Evolutionary conservation across 805 yeast species (phyloP), one percentile per base, ranked within the genome.

Genomic region (Isabelozyma gotoi): DNA sequence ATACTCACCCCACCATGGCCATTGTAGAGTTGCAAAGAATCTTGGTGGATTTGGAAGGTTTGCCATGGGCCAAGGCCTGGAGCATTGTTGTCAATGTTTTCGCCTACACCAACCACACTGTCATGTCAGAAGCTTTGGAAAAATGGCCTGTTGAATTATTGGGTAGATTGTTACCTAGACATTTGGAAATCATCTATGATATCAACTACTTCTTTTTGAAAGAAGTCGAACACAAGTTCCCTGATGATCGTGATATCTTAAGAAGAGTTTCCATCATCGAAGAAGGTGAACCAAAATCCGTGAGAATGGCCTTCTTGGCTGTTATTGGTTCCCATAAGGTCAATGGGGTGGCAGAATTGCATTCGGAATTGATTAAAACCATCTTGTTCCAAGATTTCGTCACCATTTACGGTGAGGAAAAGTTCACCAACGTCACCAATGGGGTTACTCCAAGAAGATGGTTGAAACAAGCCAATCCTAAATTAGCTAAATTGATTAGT

Each of bases 391-490:
- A 84, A 63, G 97, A 91, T 67, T 90, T 90, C 61, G 97, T 90
- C 43, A 77, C 76, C 48, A 76, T 90, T 31, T 90, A 80, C 56
- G 97, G 97, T 39, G 58, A 75, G 17, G 88, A 87, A 49, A 88
- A 86, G 67, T 90, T 90, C 67, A 87, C 88, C 41, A 90, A 90
- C 57, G 96, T 90, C 48, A 90, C 97, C 39, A 90, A 90, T 65
- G 97, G 97, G 70, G 82, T 90, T 60, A 90, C 97, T 2, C 97
- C 97, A 55, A 82, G 97, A 76, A 84, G 97, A 70, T 90, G 97
- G 97, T 78, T 90, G 61, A 84, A 82, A 62, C 96, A 90, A 70
- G 96, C 97, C 40, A 91, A 90, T 65, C 97, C 97, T 8, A 75
- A 73, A 52, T 74, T 90, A 55, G 78, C 94, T 14, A 71, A 67